phyloP scores from a whole-genome alignment of 768 basidiomycete genomes.

The Dioszegia aurantiaca region DNA sequence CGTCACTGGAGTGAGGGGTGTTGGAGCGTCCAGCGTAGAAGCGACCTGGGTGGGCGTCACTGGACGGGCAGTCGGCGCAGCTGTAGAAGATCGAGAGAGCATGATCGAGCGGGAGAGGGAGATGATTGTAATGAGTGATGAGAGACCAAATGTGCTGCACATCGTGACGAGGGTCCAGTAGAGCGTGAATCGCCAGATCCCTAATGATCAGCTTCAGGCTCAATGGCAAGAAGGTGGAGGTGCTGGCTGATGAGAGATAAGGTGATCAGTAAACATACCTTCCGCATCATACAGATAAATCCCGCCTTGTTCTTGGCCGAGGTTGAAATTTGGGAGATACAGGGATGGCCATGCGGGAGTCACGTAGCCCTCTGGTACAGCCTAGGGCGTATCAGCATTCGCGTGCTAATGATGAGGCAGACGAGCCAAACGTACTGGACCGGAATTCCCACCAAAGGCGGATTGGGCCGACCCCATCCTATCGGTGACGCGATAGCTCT shows the following conservation, averaged over 20 bases:
- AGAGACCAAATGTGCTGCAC: slow-evolving; percentile 32
- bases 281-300: slow-evolving; percentile 46
- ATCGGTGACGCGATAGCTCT: too few relatives aligned
- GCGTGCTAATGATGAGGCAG: background rate
- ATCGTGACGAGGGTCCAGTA: slow-evolving; percentile 43
- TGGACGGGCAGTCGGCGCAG: background rate
- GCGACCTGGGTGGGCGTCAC: background rate
- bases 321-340: slow-evolving; percentile 31
- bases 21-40: background rate
- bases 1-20: background rate
- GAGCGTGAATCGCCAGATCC: slow-evolving; percentile 47
- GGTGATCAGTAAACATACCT: slow-evolving; percentile 21
- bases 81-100: too few relatives aligned
- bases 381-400: slow-evolving; percentile 8
- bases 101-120: slow-evolving; percentile 29
- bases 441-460: slow-evolving; percentile 20
- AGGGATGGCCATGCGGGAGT: slow-evolving; percentile 39
- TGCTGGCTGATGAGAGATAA: background rate
- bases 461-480: slow-evolving; percentile 35
- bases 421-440: background rate
- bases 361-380: slow-evolving; percentile 36
- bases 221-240: too few relatives aligned
- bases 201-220: slow-evolving; percentile 21
- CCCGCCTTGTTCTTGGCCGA: slow-evolving; percentile 25
- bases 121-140: slow-evolving; percentile 27